phyloP scores from a whole-genome alignment of 2,329 filamentous ascomycete genomes.

The Shiraia sp. region DNA sequence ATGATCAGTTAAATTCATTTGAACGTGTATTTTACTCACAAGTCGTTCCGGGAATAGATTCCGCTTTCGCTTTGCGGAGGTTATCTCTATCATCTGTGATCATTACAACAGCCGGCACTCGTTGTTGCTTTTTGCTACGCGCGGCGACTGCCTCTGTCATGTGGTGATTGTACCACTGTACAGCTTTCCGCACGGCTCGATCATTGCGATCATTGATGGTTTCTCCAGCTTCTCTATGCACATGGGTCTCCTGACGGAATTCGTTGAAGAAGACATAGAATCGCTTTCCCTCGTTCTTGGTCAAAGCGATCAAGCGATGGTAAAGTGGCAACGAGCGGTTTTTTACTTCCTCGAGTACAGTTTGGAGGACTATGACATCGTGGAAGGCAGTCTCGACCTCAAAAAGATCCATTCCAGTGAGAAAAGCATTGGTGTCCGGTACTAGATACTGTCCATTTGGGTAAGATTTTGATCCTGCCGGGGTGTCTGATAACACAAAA shows the following conservation, averaged over 20 bases:
- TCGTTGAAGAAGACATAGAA: conserved; percentile 99
- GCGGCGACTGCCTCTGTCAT: conserved; percentile 65
- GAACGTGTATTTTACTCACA: conserved; percentile 26
- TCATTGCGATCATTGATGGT: conserved; percentile 97
- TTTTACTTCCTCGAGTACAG: conserved; percentile 92
- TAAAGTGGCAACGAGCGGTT: conserved; percentile 93
- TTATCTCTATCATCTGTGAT: conserved; percentile 92
- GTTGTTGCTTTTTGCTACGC: conserved; percentile 53
- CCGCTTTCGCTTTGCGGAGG: conserved; percentile 76
- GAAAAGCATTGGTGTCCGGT: conserved; percentile 92
- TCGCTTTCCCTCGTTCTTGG: conserved; percentile 93
- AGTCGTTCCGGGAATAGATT: conserved; percentile 71
- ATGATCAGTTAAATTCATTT: conserved; percentile 12
- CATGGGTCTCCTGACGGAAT: conserved; percentile 89
- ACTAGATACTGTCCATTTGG: conserved; percentile 91
- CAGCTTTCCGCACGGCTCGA: conserved; percentile 81
- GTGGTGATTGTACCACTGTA: conserved; percentile 89
- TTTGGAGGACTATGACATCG: conserved; percentile 95
- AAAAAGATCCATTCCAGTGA: conserved; percentile 96
- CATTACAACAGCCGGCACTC: conserved; percentile 81
- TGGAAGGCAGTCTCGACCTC: conserved; percentile 90
- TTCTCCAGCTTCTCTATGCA: conserved; percentile 74
- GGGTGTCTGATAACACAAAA: conserved; percentile 86
- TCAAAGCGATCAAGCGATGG: conserved; percentile 86
- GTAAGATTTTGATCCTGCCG: conserved; percentile 79